A percentile compares a stretch with the other conserved stretches of the same genome.
phyloP scores from a whole-genome alignment of 2,329 filamentous ascomycete genomes.

The Colletotrichum phormii region DNA sequence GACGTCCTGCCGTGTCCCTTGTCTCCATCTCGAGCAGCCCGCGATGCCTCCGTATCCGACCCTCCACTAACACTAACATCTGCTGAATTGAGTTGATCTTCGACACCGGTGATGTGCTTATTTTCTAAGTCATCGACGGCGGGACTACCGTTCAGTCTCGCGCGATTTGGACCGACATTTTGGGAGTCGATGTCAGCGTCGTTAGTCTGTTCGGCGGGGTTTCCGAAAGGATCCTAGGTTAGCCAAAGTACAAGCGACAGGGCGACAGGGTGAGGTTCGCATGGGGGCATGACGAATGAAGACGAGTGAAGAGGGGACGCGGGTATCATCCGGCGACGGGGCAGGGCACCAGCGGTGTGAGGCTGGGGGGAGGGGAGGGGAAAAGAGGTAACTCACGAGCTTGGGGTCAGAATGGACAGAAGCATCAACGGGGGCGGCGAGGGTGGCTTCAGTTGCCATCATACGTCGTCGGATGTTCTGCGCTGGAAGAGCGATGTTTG shows the following conservation, averaged over 20 bases:
- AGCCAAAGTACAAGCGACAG: conserved; percentile 39
- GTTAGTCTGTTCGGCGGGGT: conserved; percentile 43
- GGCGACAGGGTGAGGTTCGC: background rate
- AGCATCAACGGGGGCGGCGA: conserved; percentile 65
- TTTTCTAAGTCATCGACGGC: conserved; percentile 65
- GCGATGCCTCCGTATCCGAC: conserved; percentile 81
- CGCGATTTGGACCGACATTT: conserved; percentile 58
- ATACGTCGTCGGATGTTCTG: conserved; percentile 61
- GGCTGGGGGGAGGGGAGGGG: background rate
- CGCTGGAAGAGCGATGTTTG: conserved; percentile 44
- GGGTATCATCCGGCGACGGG: conserved; percentile 11
- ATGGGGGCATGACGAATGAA: conserved; percentile 1
- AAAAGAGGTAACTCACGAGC: conserved; percentile 54
- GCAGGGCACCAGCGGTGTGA: conserved; percentile 15
- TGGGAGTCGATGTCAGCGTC: conserved; percentile 54
- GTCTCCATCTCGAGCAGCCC: conserved; percentile 67
- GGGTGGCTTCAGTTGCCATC: conserved; percentile 73
- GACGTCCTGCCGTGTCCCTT: conserved; percentile 69
- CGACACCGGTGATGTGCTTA: conserved; percentile 68
- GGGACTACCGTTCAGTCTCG: conserved; percentile 61
- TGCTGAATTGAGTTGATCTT: conserved; percentile 70
- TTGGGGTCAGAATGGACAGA: conserved; percentile 59
- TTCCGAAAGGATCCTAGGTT: conserved; percentile 36
- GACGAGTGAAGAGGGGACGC: background rate
- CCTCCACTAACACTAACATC: conserved; percentile 78